Evolutionary conservation across 208 protist species (phyloP).

Genomic region (Balamuthia mandrillaris): DNA sequence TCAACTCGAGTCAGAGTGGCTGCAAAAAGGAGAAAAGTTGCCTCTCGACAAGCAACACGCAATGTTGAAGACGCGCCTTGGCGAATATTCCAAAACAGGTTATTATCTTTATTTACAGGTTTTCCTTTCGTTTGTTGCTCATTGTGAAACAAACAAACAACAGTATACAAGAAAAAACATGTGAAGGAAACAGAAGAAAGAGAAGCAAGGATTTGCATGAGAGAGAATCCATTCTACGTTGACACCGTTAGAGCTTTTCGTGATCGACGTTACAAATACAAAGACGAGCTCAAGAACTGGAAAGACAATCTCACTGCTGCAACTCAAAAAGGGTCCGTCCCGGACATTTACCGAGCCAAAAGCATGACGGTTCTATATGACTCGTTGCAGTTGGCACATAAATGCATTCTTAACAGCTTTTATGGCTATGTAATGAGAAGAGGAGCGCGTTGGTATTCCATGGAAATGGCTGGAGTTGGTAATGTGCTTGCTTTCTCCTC

Average conservation of each 20-base stretch:
- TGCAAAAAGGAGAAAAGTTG: conserved; percentile 55
- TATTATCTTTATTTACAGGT: too few relatives aligned
- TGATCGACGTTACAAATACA: conserved; percentile 98
- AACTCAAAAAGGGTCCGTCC: background rate
- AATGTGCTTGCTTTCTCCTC: background rate
- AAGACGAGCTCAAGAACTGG: conserved; percentile 93
- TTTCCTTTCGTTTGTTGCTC: too few relatives aligned
- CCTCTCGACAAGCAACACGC: conserved; percentile 75
- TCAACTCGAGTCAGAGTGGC: conserved; percentile 92
- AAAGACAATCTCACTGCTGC: conserved; percentile 83
- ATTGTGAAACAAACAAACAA: too few relatives aligned
- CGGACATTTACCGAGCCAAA: conserved; percentile 62
- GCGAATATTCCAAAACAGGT: conserved; percentile 88
- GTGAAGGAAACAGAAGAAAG: conserved; percentile 71
- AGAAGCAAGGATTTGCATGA: conserved; percentile 95
- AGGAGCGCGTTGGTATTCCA: conserved; percentile 97
- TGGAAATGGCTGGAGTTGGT: conserved; percentile 99
- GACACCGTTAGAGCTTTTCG: conserved; percentile 98
- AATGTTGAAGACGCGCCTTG: conserved; percentile 90
- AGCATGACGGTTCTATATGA: conserved; percentile 97
- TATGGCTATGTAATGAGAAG: conserved; percentile 99
- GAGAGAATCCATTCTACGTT: conserved; percentile 99
- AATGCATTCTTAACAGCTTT: conserved; percentile 99
- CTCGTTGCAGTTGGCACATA: conserved; percentile 99
- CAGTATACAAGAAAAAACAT: conserved; percentile 95